Percentiles rank a stretch among this genome's conserved stretches.
Conservation (phyloP, 2,329 filamentous ascomycete species). For the Fusarium napiforme region DNA sequence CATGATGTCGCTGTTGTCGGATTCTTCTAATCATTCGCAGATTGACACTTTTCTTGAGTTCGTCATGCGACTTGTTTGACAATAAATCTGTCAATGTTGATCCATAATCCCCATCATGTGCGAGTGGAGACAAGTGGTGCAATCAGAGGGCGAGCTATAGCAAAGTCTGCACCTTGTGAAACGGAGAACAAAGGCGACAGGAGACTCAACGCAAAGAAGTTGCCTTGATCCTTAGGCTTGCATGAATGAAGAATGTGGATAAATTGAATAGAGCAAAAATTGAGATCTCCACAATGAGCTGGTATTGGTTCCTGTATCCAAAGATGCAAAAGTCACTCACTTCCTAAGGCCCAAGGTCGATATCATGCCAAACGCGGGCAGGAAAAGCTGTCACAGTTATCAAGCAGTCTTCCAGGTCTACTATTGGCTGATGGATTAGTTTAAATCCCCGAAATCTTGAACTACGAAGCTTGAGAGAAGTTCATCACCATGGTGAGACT, state of each 20-base stretch:
- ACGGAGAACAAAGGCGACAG: not conserved
- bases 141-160: not conserved
- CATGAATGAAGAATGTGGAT: fast-evolving
- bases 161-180: not conserved
- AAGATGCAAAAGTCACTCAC: not conserved
- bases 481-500: fast-evolving
- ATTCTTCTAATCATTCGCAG: not conserved
- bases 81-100: not conserved
- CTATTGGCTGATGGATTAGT: no score
- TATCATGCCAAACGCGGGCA: not conserved
- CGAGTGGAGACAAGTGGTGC: constrained; percentile 12
- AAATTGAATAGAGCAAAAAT: not conserved
- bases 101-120: not conserved
- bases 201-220: no score
- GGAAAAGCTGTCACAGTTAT: not conserved
- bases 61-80: no score
- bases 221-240: fast-evolving
- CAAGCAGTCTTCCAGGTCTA: not conserved
- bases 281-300: fast-evolving
- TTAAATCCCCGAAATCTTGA: no score
- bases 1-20: not conserved
- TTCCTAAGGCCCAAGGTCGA: not conserved
- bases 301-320: not conserved
- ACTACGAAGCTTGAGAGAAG: not conserved
- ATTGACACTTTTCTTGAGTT: not conserved